A percentile compares a stretch with the other conserved stretches of the same genome.
Conservation (phyloP, 495 filamentous ascomycete species). For the Annulohypoxylon maeteangense region DNA sequence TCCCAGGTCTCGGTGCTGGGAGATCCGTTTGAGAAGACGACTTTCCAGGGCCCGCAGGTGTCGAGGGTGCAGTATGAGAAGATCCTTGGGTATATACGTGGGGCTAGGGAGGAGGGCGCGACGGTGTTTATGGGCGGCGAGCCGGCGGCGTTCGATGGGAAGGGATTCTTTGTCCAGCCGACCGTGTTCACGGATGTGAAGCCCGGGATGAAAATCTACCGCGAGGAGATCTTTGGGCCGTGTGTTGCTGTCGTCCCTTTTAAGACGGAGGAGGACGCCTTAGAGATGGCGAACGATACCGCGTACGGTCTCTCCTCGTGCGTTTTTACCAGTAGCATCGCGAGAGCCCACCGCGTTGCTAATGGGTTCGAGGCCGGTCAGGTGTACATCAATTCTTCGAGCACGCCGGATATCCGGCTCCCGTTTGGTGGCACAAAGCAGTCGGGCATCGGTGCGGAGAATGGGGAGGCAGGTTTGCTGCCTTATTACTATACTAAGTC, state of each 20-base stretch:
- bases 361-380: not conserved
- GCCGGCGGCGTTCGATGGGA: not conserved
- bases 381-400: not conserved
- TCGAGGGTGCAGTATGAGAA: conserved; percentile 6
- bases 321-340: not conserved
- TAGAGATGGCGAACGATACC: not conserved
- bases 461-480: not conserved
- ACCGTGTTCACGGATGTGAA: conserved; percentile 2
- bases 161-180: not conserved
- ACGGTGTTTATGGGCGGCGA: not conserved
- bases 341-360: not conserved
- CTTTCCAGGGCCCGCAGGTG: conserved; percentile 3
- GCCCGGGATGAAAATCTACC: not conserved
- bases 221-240: conserved; percentile 4
- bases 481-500: conserved; percentile 2
- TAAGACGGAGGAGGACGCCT: not conserved
- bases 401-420: not conserved
- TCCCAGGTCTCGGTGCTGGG: not conserved
- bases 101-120: not conserved
- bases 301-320: not conserved
- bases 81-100: not conserved
- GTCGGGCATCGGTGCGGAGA: not conserved
- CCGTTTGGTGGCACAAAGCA: conserved; percentile 2
- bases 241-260: not conserved
- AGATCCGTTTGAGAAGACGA: conserved; percentile 1